Percentiles rank a stretch among this genome's conserved stretches.
phyloP scores from a whole-genome alignment of 192 early-diverging fungal genomes.

The Entomortierella beljakovae region DNA sequence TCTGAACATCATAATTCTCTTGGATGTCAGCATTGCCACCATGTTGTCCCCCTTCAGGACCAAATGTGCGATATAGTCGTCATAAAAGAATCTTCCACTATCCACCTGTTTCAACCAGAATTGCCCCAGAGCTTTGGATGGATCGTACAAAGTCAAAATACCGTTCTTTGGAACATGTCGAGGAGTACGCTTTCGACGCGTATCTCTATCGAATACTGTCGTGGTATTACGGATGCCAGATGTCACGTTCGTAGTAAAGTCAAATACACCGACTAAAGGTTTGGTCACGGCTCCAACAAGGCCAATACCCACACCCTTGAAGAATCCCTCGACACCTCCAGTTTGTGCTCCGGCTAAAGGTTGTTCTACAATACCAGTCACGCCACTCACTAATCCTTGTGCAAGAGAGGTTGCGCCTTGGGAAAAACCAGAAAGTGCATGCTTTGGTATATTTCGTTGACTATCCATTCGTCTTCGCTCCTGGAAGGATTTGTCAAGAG shows the following conservation, averaged over 20 bases:
- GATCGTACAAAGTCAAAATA: constrained; percentile 74
- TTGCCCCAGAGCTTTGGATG: constrained; percentile 86
- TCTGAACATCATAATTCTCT: constrained; percentile 79
- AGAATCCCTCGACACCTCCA: constrained; percentile 93
- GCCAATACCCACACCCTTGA: constrained; percentile 95
- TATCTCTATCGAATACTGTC: constrained; percentile 84
- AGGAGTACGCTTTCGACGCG: constrained; percentile 87
- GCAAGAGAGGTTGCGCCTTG: constrained; percentile 89
- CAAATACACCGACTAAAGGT: constrained; percentile 95
- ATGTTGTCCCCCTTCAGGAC: constrained; percentile 86
- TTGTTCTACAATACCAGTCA: constrained; percentile 85
- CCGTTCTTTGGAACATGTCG: constrained; percentile 87
- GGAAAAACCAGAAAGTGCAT: constrained; percentile 89
- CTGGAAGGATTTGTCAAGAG: constrained; percentile 93
- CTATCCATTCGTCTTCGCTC: constrained; percentile 81
- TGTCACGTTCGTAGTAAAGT: constrained; percentile 93
- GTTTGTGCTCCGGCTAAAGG: constrained; percentile 90
- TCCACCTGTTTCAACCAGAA: constrained; percentile 85
- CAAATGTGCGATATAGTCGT: constrained; percentile 90
- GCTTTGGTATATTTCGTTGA: constrained; percentile 88
- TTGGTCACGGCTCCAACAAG: constrained; percentile 95
- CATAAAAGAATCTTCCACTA: constrained; percentile 81
- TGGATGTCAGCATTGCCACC: constrained; percentile 86
- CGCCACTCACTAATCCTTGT: constrained; percentile 84
- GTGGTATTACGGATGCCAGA: constrained; percentile 93